Conservation (phyloP, 306 rosid genomes). For the Vachellia collinsii region DNA sequence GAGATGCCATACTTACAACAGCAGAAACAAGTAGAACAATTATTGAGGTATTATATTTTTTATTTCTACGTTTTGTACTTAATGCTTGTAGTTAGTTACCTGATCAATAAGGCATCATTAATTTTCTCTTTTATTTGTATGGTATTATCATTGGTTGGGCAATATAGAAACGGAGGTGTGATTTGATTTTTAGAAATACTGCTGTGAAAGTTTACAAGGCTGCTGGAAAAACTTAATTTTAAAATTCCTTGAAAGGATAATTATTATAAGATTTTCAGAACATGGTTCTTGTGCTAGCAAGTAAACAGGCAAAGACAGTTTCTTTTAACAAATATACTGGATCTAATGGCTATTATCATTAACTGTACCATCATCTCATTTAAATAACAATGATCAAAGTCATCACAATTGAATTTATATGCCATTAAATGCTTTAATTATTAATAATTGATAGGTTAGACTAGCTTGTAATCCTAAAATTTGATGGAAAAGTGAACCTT, state of each 20-base stretch:
- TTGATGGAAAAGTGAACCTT: constrained; percentile 25
- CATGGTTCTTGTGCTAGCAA: not conserved
- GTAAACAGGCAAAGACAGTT: constrained; percentile 8
- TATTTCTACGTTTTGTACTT: constrained; percentile 8
- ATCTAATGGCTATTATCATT: constrained; percentile 2
- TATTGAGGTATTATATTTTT: constrained; percentile 60
- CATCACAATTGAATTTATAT: constrained; percentile 15
- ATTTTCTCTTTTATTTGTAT: not conserved
- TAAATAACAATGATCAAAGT: not conserved
- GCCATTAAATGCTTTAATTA: not conserved
- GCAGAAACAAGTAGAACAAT: constrained; percentile 89
- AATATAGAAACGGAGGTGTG: not conserved
- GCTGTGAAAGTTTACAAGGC: constrained; percentile 6
- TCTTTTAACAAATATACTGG: constrained; percentile 14
- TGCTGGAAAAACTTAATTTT: constrained; percentile 23
- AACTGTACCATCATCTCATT: not conserved
- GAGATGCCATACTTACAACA: constrained; percentile 67
- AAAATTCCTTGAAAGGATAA: constrained; percentile 31
- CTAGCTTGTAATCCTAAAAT: constrained; percentile 2
- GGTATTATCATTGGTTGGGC: constrained; percentile 19
- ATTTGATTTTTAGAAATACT: constrained; percentile 9
- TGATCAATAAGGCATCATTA: constrained; percentile 1
- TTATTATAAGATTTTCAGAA: constrained; percentile 10
- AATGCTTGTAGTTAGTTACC: constrained; percentile 10
- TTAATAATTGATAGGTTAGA: not conserved